Conservation (phyloP, 371 early-diverging fungal species). For the Chytridium lagenaria region DNA sequence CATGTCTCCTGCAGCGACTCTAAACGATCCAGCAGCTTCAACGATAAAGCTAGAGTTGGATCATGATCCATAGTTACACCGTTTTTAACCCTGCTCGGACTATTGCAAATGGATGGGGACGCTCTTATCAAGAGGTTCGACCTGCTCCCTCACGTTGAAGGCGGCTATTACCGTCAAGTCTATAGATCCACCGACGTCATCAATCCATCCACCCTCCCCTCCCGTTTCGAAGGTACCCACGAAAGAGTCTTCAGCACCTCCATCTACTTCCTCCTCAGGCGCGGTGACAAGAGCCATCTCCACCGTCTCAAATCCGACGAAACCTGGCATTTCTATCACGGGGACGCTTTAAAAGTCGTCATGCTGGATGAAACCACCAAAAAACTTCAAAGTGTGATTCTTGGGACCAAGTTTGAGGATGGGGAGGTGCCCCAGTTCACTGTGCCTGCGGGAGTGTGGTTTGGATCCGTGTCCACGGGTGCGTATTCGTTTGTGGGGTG, state of each 20-base stretch:
- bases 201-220: neutral
- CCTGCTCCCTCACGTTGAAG: constrained; percentile 11
- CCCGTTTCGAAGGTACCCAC: neutral
- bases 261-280: neutral
- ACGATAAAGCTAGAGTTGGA: neutral
- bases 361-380: neutral
- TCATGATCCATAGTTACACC: neutral
- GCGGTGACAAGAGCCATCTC: neutral
- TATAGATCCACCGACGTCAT: neutral
- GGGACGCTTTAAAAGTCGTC: neutral
- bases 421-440: neutral
- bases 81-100: too few relatives aligned
- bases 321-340: constrained; percentile 11
- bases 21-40: neutral
- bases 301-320: constrained; percentile 11
- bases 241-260: neutral
- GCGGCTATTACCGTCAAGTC: neutral
- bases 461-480: constrained; percentile 6
- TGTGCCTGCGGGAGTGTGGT: neutral
- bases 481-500: constrained; percentile 15
- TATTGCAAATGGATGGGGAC: too few relatives aligned
- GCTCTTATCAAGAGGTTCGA: neutral
- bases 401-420: neutral
- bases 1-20: neutral
- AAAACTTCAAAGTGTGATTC: neutral